Conservation (phyloP, 78 protist genomes). For the Dictyostelium intermedium region DNA sequence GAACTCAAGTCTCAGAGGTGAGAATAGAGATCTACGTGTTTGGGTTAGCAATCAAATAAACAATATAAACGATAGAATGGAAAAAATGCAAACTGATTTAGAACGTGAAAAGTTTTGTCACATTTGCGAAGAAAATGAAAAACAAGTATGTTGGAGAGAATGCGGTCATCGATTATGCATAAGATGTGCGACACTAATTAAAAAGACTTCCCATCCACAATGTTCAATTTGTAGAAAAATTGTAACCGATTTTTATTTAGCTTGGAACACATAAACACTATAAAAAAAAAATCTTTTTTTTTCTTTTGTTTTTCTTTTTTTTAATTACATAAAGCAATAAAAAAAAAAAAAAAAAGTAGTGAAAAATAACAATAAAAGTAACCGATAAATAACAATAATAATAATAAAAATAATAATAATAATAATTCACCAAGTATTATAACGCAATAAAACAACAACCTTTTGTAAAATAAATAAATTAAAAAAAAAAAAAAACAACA, state of each 20-base stretch:
- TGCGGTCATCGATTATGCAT: conserved; percentile 71
- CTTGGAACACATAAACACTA: neutral
- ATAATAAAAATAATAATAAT: too few relatives aligned
- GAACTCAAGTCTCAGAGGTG: conserved; percentile 4
- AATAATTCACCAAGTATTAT: too few relatives aligned
- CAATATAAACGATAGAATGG: conserved; percentile 6
- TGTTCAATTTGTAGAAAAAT: conserved; percentile 25
- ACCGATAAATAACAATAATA: too few relatives aligned
- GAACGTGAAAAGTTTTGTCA: conserved; percentile 61
- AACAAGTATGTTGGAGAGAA: conserved; percentile 53
- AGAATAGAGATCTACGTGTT: conserved; percentile 1
- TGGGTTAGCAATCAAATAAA: conserved; percentile 39
- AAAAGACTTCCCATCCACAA: neutral
- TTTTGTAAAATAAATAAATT: too few relatives aligned
- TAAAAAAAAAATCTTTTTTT: too few relatives aligned
- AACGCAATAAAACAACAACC: too few relatives aligned
- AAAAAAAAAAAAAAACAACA: too few relatives aligned
- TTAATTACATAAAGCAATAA: too few relatives aligned
- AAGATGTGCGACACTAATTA: conserved; percentile 38
- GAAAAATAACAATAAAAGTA: neutral
- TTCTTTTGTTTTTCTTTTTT: too few relatives aligned
- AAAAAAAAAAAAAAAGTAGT: too few relatives aligned
- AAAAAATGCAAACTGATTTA: conserved; percentile 32
- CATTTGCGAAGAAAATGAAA: conserved; percentile 65
- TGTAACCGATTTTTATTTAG: conserved; percentile 3